phyloP scores from a whole-genome alignment of 352 stramenopile species.

The Phytophthora chlamydospora region DNA sequence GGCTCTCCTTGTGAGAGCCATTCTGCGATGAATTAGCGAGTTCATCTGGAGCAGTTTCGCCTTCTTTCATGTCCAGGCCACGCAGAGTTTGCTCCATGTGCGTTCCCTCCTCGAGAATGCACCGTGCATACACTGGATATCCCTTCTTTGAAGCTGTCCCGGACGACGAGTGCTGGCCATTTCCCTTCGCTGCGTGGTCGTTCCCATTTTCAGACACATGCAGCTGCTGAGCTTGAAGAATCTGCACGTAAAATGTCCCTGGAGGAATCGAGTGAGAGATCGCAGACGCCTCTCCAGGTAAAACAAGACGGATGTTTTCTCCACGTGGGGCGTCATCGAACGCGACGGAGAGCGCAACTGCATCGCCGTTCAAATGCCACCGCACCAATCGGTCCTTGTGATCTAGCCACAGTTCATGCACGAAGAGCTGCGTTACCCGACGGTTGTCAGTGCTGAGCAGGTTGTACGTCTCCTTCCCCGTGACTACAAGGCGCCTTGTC shows the following conservation, averaged over 20 bases:
- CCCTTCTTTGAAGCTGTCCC: slow-evolving; percentile 47
- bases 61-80: slow-evolving; percentile 58
- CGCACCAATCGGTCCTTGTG: slow-evolving; percentile 84
- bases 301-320: slow-evolving; percentile 80
- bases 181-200: slow-evolving; percentile 21
- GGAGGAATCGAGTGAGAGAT: slow-evolving; percentile 78
- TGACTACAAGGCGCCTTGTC: slow-evolving; percentile 79
- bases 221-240: slow-evolving; percentile 75
- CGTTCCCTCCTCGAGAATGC: slow-evolving; percentile 76
- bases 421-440: slow-evolving; percentile 81
- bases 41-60: slow-evolving; percentile 29
- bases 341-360: slow-evolving; percentile 78
- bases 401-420: slow-evolving; percentile 86
- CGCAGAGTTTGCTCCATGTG: slow-evolving; percentile 80
- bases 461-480: slow-evolving; percentile 84
- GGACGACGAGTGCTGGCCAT: slow-evolving; percentile 7
- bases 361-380: slow-evolving; percentile 86
- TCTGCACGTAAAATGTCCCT: slow-evolving; percentile 84
- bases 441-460: slow-evolving; percentile 64
- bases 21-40: slow-evolving; percentile 24
- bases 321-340: slow-evolving; percentile 72
- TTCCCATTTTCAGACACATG: slow-evolving; percentile 43
- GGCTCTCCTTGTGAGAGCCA: slow-evolving; percentile 38
- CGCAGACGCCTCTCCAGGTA: slow-evolving; percentile 74
- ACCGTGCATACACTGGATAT: slow-evolving; percentile 72